Conservation (phyloP, 352 stramenopile genomes). For the Blastocystis sp. region DNA sequence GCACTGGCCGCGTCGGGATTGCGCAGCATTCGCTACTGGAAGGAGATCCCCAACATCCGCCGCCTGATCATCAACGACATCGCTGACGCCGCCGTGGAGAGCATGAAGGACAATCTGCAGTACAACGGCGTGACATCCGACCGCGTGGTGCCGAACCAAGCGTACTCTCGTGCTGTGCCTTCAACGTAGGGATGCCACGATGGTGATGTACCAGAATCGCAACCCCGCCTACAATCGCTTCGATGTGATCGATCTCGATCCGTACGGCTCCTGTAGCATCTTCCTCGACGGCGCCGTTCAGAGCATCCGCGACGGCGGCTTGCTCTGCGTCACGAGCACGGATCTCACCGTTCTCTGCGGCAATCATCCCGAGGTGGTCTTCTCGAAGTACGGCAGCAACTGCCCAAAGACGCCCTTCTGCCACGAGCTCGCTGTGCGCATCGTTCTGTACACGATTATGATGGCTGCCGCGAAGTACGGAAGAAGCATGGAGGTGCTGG, state of each 20-base stretch:
- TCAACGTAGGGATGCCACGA: slow-evolving; percentile 70
- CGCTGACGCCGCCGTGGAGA: slow-evolving; percentile 88
- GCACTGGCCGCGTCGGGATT: slow-evolving; percentile 93
- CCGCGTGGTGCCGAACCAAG: slow-evolving; percentile 71
- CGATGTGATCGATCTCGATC: slow-evolving; percentile 99
- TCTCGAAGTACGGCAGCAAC: slow-evolving; percentile 80
- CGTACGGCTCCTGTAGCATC: slow-evolving; percentile 93
- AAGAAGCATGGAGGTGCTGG: slow-evolving; percentile 90
- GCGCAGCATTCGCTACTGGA: slow-evolving; percentile 96
- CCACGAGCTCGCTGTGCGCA: slow-evolving; percentile 83
- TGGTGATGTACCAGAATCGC: slow-evolving; percentile 73
- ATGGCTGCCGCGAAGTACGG: slow-evolving; percentile 89
- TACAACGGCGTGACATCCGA: slow-evolving; percentile 76
- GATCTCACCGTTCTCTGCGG: slow-evolving; percentile 86
- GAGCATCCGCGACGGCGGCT: slow-evolving; percentile 86
- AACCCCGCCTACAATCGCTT: slow-evolving; percentile 85
- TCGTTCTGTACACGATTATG: slow-evolving; percentile 91
- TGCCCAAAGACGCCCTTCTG: slow-evolving; percentile 79
- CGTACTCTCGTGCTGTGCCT: slow-evolving; percentile 5
- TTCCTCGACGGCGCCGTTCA: slow-evolving; percentile 96
- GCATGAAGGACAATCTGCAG: slow-evolving; percentile 88
- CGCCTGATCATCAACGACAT: slow-evolving; percentile 98
- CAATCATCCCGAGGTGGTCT: slow-evolving; percentile 75
- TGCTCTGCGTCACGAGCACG: slow-evolving; percentile 98
- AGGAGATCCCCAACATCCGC: slow-evolving; percentile 93